Evolutionary conservation across 2,329 filamentous ascomycete genomes (phyloP).

Genomic region (Penicillium paneum): DNA sequence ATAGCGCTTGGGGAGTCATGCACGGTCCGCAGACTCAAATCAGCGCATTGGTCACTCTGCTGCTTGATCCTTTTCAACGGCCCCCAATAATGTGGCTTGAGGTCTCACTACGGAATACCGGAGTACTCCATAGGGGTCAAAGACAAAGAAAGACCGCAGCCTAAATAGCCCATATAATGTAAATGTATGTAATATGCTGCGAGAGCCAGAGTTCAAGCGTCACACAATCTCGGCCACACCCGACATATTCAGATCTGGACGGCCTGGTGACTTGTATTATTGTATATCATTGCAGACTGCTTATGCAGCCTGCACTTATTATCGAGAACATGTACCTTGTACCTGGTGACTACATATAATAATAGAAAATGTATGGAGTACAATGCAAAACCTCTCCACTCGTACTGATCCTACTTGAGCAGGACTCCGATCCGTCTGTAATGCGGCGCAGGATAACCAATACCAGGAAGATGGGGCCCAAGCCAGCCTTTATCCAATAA

Average conservation of each 20-base stretch:
- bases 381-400: neutral
- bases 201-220: constrained; percentile 11
- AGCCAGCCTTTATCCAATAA: neutral
- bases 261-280: constrained; percentile 8
- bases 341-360: no score
- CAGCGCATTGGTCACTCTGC: constrained; percentile 1
- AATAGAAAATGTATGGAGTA: no score
- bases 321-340: neutral
- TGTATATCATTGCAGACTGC: constrained; percentile 1
- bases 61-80: constrained; percentile 11
- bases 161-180: neutral
- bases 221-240: constrained; percentile 14
- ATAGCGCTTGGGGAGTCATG: neutral
- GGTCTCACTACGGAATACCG: neutral
- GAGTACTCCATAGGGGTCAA: neutral
- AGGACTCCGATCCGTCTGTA: neutral
- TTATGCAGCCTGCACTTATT: neutral
- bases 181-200: neutral
- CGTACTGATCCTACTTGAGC: neutral
- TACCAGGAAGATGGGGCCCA: neutral
- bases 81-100: constrained; percentile 16
- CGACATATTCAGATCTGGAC: constrained; percentile 22
- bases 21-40: neutral
- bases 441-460: neutral
- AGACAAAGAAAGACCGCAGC: neutral